Conservation (phyloP, 306 rosid species). For the Albizia julibrissin region DNA sequence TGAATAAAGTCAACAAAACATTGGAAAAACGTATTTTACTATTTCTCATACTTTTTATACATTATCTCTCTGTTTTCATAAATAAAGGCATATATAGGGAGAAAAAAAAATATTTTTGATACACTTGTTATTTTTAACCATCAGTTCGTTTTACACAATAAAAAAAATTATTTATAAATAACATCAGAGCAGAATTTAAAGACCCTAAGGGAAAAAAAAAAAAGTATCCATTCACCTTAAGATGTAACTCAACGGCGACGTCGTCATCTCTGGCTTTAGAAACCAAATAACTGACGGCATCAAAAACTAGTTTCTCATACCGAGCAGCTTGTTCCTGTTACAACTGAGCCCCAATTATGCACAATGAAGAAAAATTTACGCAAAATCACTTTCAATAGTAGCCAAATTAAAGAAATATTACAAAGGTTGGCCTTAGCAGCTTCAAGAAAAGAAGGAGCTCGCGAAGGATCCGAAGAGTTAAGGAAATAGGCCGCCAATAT, state of each 20-base stretch:
- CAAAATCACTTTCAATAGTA: background rate
- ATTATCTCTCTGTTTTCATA: no score
- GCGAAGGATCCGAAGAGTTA: conserved; percentile 53
- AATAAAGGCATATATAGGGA: no score
- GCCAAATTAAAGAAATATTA: conserved; percentile 30
- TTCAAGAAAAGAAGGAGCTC: conserved; percentile 49
- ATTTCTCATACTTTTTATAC: no score
- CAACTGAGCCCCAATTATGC: conserved; percentile 21
- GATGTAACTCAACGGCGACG: conserved; percentile 65
- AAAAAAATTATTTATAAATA: no score
- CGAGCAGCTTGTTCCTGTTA: conserved; percentile 77
- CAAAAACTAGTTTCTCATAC: conserved; percentile 79
- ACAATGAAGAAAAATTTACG: background rate
- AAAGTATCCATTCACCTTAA: conserved; percentile 52
- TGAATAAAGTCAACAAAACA: no score
- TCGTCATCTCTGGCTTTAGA: conserved; percentile 70
- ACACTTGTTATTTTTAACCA: no score
- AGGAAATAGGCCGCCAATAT: conserved; percentile 64
- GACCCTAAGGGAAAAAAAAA: background rate
- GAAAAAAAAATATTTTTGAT: no score
- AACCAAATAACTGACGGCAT: conserved; percentile 58
- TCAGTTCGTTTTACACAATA: no score
- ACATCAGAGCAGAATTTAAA: background rate
- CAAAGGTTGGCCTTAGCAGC: conserved; percentile 68
- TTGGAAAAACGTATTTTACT: no score